Conservation (phyloP, 2,329 filamentous ascomycete genomes). For the Hymenoscyphus albidus region DNA sequence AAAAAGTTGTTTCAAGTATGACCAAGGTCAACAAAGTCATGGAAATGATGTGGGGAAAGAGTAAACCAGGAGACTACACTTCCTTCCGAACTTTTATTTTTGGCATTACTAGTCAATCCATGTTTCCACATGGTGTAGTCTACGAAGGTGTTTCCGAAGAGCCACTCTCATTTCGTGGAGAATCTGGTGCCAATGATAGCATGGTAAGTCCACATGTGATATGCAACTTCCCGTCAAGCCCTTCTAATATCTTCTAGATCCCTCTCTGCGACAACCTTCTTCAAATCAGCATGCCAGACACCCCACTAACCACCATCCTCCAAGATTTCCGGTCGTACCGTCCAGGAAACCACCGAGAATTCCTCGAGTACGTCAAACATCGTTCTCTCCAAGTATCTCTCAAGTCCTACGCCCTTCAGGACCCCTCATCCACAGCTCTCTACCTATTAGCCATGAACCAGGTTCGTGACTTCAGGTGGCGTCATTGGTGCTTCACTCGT, state of each 20-base stretch:
- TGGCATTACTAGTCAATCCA: constrained; percentile 86
- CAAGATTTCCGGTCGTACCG: constrained; percentile 86
- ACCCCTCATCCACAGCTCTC: constrained; percentile 53
- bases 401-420: constrained; percentile 53
- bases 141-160: constrained; percentile 79
- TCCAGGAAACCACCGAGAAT: constrained; percentile 82
- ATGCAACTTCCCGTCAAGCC: background rate
- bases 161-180: constrained; percentile 80
- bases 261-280: constrained; percentile 86
- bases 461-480: constrained; percentile 77
- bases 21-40: constrained; percentile 72
- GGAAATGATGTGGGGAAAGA: constrained; percentile 80
- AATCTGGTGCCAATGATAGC: constrained; percentile 90
- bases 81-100: constrained; percentile 96
- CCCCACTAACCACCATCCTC: constrained; percentile 78
- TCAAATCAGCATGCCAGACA: constrained; percentile 81
- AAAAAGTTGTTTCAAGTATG: constrained; percentile 59
- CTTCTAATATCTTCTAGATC: constrained; percentile 45
- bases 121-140: constrained; percentile 89
- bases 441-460: constrained; percentile 68
- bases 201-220: constrained; percentile 51
- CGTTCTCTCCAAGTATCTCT: constrained; percentile 48
- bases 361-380: constrained; percentile 67
- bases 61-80: constrained; percentile 77
- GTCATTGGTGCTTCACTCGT: constrained; percentile 80